A percentile compares a stretch with the other conserved stretches of the same genome.
Evolutionary conservation across 202 grass and related monocot genomes (phyloP).

Genomic region (Bolboschoenoplectus hybrid): DNA sequence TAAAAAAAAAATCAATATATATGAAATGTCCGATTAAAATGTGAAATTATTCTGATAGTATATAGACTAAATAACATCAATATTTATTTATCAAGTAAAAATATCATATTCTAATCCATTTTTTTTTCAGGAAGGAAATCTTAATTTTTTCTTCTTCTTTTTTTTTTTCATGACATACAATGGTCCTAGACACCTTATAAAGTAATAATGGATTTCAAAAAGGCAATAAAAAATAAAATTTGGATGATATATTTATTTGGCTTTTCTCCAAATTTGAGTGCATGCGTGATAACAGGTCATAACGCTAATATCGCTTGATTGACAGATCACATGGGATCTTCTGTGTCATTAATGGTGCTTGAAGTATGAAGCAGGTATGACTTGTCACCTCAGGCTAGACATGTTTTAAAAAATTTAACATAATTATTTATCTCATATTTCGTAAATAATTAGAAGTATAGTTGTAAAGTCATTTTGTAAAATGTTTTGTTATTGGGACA

Average conservation of each 20-base stretch:
- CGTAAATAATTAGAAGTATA: too few relatives aligned
- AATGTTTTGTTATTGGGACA: too few relatives aligned
- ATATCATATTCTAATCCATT: not conserved
- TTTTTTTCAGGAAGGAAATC: not conserved
- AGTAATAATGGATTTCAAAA: not conserved
- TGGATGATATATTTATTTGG: not conserved
- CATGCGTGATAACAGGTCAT: conserved; percentile 30
- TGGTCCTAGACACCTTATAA: not conserved
- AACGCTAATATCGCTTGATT: not conserved
- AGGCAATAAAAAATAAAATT: not conserved
- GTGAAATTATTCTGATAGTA: too few relatives aligned
- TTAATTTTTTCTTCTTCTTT: not conserved
- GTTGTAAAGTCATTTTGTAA: too few relatives aligned
- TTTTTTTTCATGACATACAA: not conserved
- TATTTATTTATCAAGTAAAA: too few relatives aligned
- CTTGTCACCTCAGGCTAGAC: too few relatives aligned
- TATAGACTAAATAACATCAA: too few relatives aligned
- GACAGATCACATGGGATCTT: conserved; percentile 5
- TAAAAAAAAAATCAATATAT: not conserved
- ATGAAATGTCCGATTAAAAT: too few relatives aligned
- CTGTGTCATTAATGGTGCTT: not conserved
- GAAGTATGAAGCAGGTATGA: not conserved
- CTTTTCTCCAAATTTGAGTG: not conserved
- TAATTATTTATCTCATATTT: too few relatives aligned
- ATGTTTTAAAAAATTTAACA: too few relatives aligned